Evolutionary conservation across 108 stramenopile genomes (phyloP), one percentile per base, ranked within the genome.

Genomic region (Ochromonas danica): DNA sequence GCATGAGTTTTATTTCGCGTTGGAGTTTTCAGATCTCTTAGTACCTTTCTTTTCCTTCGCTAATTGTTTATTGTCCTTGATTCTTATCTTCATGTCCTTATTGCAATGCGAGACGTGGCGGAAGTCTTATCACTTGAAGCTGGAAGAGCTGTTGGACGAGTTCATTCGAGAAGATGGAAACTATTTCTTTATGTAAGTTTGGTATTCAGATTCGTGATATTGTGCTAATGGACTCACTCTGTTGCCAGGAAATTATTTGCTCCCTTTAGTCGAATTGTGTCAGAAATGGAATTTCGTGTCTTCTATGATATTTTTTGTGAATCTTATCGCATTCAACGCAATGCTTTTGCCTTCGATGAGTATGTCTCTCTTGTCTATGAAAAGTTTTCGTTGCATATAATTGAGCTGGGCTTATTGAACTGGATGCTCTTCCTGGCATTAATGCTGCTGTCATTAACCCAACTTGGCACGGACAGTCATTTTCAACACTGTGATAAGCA

Each of bases 271-370:
- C 3, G 10, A 33, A 35, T 67, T 28, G 10, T 67, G 33, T 28
- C 27, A 10, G 63, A 67, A 67, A 22, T 67, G 33, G 63, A 67
- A 36, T 67, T 67, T 67, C 63, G 35, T 28, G 6, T 67, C 25
- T 35, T 67, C 10, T 25, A 67, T 67, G 31, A 67, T 36, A 67
- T 67, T 14, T 67, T 67, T 67, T 67, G 63, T 36, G 33, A 67
- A 25, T 10, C 27, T 14, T 67, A 67, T 25, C 6, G 10, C 31
- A 36, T 67, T 67, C 63, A 33, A 10, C 27, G 35, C 3, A 31
- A 22, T 6, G 63, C 63, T 10, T 67, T 67, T 31, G 17, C 63
- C 25, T 67, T 67, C 25, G 63, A 67, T 36, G 63, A 67, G 30
- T 67, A 67, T 67, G 63, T 36, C 25, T 14, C 3, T 67, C 17